Evolutionary conservation across 2,329 filamentous ascomycete species (phyloP), one percentile per base, ranked within the genome.

Genomic region (Aspergillus versicolor): DNA sequence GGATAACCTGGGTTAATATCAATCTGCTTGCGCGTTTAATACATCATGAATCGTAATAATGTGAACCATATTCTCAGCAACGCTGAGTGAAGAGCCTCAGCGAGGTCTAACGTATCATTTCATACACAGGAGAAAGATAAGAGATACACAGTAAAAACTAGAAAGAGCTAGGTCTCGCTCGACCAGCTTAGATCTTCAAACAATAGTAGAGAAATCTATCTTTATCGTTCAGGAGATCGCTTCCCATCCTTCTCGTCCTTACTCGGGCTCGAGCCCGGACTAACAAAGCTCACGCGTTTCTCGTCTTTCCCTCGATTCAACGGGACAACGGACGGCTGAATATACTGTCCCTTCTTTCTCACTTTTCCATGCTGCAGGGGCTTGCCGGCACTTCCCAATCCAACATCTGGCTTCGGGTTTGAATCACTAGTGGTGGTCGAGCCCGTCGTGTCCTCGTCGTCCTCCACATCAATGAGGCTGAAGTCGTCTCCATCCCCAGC

Each of bases 401-500:
- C 68, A 9, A 71, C 71, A 37, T 68, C 70, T 7, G 66, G 65
- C 61, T 73, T 76, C 37, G 66, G 64, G 51, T 73, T 76, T 34
- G 66, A 65, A 52, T 71, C 74, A 5, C 67, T 66, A 12, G 69
- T 46, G 9, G 69, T 60, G 19, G 72, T 67, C 46, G 75, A 70
- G 17, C 72, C 63, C 43, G 70, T 66, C 30, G 72, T 70, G 15
- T 75, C 74, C 51, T 79, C 77, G 47, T 77, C 76, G 49, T 78
- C 76, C 58, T 76, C 74, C 7, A 81, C 75, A 52, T 79, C 73
- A 47, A 81, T 74, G 54, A 77, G 73, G 34, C 75, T 68, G 48
- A 77, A 74, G 19, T 76, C 70, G 17, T 76, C 70, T 22, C 84
- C 79, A 24, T 86, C 86, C 38, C 83, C 76, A 15, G 73, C 73